Conservation (phyloP, 2,329 filamentous ascomycete species). For the Diaporthe aspalathi region DNA sequence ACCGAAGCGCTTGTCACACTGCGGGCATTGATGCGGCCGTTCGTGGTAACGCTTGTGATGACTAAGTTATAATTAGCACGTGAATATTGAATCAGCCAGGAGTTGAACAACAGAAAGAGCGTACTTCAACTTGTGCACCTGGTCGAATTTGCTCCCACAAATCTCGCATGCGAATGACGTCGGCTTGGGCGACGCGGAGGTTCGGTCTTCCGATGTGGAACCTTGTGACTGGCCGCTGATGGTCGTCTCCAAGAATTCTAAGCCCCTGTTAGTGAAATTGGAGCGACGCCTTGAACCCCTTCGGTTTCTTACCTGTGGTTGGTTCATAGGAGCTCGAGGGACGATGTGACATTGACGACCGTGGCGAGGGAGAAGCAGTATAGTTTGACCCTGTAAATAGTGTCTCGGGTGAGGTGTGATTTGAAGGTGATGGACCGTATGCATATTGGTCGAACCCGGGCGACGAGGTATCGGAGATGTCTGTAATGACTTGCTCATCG, state of each 20-base stretch:
- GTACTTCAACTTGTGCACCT: conserved; percentile 70
- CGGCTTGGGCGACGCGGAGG: conserved; percentile 45
- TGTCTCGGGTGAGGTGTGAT: conserved; percentile 60
- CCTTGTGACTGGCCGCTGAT: conserved; percentile 37
- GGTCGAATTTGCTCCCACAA: conserved; percentile 63
- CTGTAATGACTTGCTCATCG: conserved; percentile 38
- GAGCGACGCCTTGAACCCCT: conserved; percentile 47
- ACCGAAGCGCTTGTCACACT: conserved; percentile 68
- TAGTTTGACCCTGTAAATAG: conserved; percentile 51
- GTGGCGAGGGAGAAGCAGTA: conserved; percentile 40
- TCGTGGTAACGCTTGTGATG: conserved; percentile 73
- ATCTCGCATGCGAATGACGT: conserved; percentile 54
- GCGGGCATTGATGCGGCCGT: conserved; percentile 60
- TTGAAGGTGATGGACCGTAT: conserved; percentile 54
- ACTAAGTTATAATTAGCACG: conserved; percentile 48
- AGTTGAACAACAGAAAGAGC: conserved; percentile 36
- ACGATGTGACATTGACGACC: conserved; percentile 37
- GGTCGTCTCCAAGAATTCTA: conserved; percentile 36
- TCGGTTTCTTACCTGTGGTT: conserved; percentile 42
- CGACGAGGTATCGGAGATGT: conserved; percentile 56
- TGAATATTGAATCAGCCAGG: not conserved
- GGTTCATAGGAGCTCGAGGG: conserved; percentile 40
- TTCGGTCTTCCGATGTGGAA: conserved; percentile 35
- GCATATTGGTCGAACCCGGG: conserved; percentile 47
- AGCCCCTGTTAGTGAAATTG: conserved; percentile 21